phyloP scores from a whole-genome alignment of 2,329 filamentous ascomycete genomes.

The Apiospora sp. region DNA sequence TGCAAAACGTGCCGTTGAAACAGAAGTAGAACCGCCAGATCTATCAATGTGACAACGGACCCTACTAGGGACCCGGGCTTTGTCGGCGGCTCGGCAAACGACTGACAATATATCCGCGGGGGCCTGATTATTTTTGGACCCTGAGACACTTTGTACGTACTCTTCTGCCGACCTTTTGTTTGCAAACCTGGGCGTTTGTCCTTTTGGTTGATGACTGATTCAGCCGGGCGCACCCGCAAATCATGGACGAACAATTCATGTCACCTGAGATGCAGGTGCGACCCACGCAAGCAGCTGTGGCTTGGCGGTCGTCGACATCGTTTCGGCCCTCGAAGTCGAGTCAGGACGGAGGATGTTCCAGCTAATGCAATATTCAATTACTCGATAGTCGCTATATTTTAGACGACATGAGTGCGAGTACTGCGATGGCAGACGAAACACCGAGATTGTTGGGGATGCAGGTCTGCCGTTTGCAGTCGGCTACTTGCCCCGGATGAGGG shows the following conservation, averaged over 20 bases:
- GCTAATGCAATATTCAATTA: not conserved
- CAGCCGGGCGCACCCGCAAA: not conserved
- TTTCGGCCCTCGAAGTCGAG: not conserved
- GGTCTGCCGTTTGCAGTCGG: conserved; percentile 1
- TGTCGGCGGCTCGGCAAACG: conserved; percentile 4
- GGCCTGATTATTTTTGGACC: conserved; percentile 4
- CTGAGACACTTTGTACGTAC: conserved; percentile 16
- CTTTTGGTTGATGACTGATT: not conserved
- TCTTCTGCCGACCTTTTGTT: not conserved
- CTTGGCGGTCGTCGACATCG: too few relatives aligned
- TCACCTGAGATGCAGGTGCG: conserved; percentile 5
- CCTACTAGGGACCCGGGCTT: conserved; percentile 6
- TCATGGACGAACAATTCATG: not conserved
- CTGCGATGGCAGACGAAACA: not conserved
- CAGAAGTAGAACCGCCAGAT: conserved; percentile 1
- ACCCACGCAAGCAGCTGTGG: not conserved
- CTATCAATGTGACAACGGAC: conserved; percentile 10
- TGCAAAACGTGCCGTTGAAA: conserved; percentile 7
- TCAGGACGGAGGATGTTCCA: not conserved
- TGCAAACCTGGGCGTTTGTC: not conserved
- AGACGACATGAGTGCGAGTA: not conserved
- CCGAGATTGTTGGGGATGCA: conserved; percentile 10
- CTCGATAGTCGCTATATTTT: not conserved
- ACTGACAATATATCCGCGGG: not conserved
- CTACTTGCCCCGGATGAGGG: conserved; percentile 19